A percentile compares a stretch with the other conserved stretches of the same genome.
phyloP scores from a whole-genome alignment of 2,329 filamentous ascomycete genomes.

The Neodidymelliopsis sp. region DNA sequence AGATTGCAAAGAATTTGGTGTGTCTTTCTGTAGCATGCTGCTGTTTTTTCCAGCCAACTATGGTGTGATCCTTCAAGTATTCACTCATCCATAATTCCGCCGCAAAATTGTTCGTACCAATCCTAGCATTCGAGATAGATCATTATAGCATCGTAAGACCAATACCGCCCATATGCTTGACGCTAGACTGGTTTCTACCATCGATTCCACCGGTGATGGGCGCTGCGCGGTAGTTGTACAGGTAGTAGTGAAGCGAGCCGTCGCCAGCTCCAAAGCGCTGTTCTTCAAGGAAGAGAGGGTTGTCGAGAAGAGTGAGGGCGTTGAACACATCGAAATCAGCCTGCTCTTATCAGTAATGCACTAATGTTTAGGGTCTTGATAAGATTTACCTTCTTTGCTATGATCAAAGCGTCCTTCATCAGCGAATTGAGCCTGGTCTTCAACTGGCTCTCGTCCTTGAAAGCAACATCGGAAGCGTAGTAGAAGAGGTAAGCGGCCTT shows the following conservation, averaged over 20 bases:
- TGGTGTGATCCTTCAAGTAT: no score
- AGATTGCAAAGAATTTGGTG: no score
- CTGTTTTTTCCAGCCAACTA: no score
- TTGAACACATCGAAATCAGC: constrained; percentile 96
- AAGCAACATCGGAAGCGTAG: constrained; percentile 85
- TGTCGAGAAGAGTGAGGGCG: constrained; percentile 90
- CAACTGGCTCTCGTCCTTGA: constrained; percentile 67
- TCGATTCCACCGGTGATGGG: constrained; percentile 88
- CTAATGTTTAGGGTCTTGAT: not conserved
- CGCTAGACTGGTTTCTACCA: constrained; percentile 77
- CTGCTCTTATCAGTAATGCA: constrained; percentile 42
- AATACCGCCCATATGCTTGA: constrained; percentile 81
- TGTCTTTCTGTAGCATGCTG: no score
- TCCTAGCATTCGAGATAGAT: not conserved
- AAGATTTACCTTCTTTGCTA: constrained; percentile 75
- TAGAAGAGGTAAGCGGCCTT: constrained; percentile 97
- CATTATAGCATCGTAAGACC: constrained; percentile 82
- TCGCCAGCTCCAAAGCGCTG: constrained; percentile 96
- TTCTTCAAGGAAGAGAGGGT: constrained; percentile 88
- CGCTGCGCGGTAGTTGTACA: constrained; percentile 94
- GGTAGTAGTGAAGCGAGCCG: constrained; percentile 93
- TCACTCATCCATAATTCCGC: no score
- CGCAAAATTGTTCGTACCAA: no score
- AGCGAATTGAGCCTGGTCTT: constrained; percentile 83
- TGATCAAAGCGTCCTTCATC: constrained; percentile 83